Evolutionary conservation across 257 asterid genomes (phyloP).

Genomic region (Rhazya stricta): DNA sequence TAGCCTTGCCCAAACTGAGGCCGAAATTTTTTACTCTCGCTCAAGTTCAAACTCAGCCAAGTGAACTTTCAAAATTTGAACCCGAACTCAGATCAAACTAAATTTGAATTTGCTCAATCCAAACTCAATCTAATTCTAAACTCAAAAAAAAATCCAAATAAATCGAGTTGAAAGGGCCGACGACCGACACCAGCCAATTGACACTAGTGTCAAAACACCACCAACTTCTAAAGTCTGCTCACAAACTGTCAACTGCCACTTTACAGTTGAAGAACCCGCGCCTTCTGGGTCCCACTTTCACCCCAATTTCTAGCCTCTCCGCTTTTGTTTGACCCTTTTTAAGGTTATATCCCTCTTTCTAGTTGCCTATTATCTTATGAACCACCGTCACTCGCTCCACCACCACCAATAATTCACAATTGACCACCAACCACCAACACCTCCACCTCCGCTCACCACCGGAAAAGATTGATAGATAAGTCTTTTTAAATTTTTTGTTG

Average conservation of each 20-base stretch:
- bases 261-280: background rate
- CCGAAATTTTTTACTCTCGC: no score
- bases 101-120: no score
- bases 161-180: no score
- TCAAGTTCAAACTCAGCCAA: no score
- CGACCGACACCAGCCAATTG: no score
- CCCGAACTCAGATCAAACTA: no score
- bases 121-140: no score
- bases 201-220: no score
- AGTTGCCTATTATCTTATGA: background rate
- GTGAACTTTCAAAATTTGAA: no score
- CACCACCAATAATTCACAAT: constrained; percentile 1
- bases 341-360: background rate
- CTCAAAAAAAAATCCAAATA: no score
- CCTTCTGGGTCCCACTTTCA: background rate
- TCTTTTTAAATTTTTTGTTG: no score
- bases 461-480: background rate
- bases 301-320: background rate
- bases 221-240: background rate
- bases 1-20: no score
- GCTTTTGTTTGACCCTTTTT: background rate
- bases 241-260: background rate
- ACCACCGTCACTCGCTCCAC: background rate
- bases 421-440: background rate
- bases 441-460: background rate